phyloP scores from a whole-genome alignment of 1,139 yeast genomes.

The Yamadazyma friedrichii region DNA sequence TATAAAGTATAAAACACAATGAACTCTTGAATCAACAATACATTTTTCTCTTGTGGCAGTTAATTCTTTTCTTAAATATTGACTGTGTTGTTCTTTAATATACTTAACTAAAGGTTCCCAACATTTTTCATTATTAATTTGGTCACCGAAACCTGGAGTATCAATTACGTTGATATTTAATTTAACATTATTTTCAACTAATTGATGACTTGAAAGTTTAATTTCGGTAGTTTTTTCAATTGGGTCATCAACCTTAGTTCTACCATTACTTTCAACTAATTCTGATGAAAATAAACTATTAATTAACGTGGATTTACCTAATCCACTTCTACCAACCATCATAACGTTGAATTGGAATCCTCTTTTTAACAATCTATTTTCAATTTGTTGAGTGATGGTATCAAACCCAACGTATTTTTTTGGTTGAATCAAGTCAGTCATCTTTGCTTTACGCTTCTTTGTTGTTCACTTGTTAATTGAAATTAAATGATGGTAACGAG shows the following conservation, averaged over 20 bases:
- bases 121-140: conserved; percentile 89
- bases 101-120: conserved; percentile 97
- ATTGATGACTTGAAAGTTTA: conserved; percentile 63
- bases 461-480: conserved; percentile 11
- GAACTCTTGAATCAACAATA: conserved; percentile 90
- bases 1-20: conserved; percentile 86
- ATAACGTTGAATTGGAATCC: conserved; percentile 94
- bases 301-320: conserved; percentile 89
- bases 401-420: conserved; percentile 87
- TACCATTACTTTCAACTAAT: conserved; percentile 71
- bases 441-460: too few species aligned
- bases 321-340: conserved; percentile 93
- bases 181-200: conserved; percentile 83
- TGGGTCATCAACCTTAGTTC: conserved; percentile 65
- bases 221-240: conserved; percentile 88
- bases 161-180: conserved; percentile 86
- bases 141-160: conserved; percentile 98
- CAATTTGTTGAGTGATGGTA: conserved; percentile 93
- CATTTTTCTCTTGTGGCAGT: conserved; percentile 90
- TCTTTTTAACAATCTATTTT: conserved; percentile 83
- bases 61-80: conserved; percentile 88
- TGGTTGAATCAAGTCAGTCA: conserved; percentile 26
- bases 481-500: not conserved
- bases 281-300: conserved; percentile 88
- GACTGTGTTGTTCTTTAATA: conserved; percentile 94